These are phyloP conservation scores for Nannochloropsis gaditana DNA, from an alignment of 108 stramenopile species.

Conservation along the genomic window DNA sequence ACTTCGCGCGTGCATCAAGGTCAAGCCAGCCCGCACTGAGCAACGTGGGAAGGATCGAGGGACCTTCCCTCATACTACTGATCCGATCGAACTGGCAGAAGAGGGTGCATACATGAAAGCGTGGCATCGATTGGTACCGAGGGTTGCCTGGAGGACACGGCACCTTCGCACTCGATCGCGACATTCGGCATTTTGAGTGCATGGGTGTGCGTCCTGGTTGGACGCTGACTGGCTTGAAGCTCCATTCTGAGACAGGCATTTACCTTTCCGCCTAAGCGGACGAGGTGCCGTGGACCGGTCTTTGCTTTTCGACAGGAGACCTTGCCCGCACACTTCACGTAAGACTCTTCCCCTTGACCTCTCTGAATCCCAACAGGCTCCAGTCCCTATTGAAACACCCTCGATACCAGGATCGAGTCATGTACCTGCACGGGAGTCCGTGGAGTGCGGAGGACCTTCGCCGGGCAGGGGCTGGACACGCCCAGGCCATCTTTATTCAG, in stretches of 20 bases:
- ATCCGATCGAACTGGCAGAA: background rate
- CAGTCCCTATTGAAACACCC: background rate
- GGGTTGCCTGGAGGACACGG: background rate
- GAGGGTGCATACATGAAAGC: background rate
- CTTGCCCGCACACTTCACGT: no score
- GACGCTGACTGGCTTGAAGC: background rate
- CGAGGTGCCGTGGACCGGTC: no score
- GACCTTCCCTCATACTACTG: background rate
- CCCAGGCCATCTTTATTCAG: background rate
- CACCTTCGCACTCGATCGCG: conserved; percentile 12
- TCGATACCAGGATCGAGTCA: conserved; percentile 17
- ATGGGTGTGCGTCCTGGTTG: background rate
- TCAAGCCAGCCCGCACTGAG: conserved; percentile 19
- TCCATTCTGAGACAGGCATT: no score
- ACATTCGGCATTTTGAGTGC: background rate
- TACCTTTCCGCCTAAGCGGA: no score
- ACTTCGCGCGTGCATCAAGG: background rate
- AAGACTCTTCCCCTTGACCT: no score
- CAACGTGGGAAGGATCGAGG: conserved; percentile 12
- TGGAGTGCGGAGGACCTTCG: background rate
- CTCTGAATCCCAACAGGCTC: background rate
- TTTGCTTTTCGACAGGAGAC: no score
- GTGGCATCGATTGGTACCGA: background rate
- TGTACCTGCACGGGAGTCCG: background rate
- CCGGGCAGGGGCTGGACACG: background rate